Evolutionary conservation across 371 early-diverging fungal species (phyloP).

Genomic region (Actinomortierella wolfii): DNA sequence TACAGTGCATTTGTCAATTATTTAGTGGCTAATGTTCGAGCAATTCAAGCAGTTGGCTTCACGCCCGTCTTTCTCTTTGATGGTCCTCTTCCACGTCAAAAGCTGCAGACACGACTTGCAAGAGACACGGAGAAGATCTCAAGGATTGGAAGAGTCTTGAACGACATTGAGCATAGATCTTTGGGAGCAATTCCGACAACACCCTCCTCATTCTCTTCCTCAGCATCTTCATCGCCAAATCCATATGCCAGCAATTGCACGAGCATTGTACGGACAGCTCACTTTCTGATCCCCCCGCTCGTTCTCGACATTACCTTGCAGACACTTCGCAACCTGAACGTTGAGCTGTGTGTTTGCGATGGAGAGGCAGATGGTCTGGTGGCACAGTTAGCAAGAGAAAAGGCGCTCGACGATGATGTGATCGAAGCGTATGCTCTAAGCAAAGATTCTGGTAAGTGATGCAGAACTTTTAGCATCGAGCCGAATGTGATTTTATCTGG

Average conservation of each 20-base stretch:
- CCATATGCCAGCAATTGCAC: conserved; percentile 13
- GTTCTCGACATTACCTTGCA: conserved; percentile 58
- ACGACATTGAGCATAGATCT: conserved; percentile 18
- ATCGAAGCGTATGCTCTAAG: conserved; percentile 55
- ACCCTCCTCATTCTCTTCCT: too few relatives aligned
- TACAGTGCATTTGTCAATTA: conserved; percentile 46
- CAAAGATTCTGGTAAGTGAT: conserved; percentile 55
- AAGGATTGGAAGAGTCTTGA: conserved; percentile 29
- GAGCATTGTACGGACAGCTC: conserved; percentile 11
- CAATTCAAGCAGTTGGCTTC: conserved; percentile 48
- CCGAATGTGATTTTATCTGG: too few relatives aligned
- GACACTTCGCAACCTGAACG: conserved; percentile 46
- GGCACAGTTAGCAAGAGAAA: conserved; percentile 48
- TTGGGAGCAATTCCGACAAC: too few relatives aligned
- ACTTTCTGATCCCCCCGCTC: conserved; percentile 60
- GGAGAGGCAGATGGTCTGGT: conserved; percentile 63
- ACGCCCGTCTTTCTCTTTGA: conserved; percentile 56
- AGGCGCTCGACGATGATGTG: conserved; percentile 23
- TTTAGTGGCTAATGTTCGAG: conserved; percentile 39
- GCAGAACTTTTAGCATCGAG: too few relatives aligned
- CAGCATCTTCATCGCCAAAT: not conserved
- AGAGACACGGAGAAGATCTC: conserved; percentile 57
- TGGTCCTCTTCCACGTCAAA: conserved; percentile 59
- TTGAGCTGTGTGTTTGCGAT: conserved; percentile 48
- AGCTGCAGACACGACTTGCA: conserved; percentile 53